These are phyloP conservation scores for Spiraea crenata DNA, from an alignment of 331 rosid species.

Conservation along the genomic window DNA sequence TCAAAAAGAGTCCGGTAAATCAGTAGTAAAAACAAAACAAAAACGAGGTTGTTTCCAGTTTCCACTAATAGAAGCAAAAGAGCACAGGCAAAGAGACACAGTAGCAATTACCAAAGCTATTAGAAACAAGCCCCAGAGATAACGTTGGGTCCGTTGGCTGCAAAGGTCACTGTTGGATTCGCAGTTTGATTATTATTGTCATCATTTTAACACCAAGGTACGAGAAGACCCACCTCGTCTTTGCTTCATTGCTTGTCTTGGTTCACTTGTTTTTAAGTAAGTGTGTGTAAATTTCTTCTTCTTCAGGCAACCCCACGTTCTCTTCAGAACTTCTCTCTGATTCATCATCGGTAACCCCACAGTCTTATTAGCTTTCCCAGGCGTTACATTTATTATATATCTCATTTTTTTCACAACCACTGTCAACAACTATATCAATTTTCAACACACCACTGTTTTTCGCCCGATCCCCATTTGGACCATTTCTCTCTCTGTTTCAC, in stretches of 20 bases:
- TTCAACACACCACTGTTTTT: neutral
- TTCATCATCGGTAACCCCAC: slow-evolving; percentile 14
- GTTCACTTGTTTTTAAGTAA: neutral
- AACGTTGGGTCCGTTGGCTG: neutral
- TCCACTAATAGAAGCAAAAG: no score
- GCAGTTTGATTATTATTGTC: no score
- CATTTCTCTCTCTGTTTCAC: neutral
- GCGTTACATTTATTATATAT: slow-evolving; percentile 9
- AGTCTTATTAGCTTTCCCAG: slow-evolving; percentile 13
- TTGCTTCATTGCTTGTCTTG: neutral
- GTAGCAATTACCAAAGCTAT: no score
- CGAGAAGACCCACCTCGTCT: neutral
- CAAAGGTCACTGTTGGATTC: neutral
- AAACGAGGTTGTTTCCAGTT: no score
- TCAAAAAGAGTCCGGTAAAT: no score
- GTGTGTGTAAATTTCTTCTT: neutral
- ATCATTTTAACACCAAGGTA: neutral
- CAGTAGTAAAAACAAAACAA: no score
- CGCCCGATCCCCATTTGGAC: neutral
- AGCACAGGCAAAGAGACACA: neutral
- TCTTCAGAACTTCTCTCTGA: neutral
- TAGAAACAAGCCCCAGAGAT: neutral
- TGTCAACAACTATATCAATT: neutral
- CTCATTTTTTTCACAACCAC: neutral
- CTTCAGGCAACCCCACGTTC: slow-evolving; percentile 20